These are phyloP conservation scores for Penicillium lagena DNA, from an alignment of 495 filamentous ascomycete genomes.

Conservation along the genomic window DNA sequence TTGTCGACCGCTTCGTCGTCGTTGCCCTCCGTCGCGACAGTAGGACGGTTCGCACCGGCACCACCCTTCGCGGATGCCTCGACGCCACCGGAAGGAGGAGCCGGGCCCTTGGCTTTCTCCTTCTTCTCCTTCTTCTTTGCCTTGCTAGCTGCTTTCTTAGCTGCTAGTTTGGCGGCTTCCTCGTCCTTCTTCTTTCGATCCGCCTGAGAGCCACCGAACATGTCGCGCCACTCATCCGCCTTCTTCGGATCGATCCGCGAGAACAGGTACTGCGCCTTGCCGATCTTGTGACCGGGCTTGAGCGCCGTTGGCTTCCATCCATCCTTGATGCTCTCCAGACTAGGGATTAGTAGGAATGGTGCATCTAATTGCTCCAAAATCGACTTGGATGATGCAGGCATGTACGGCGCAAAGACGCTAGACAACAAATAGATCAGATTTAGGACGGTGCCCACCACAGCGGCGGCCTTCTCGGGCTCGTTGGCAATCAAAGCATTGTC, in stretches of 20 bases:
- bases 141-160: conserved; percentile 50
- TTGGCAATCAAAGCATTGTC: conserved; percentile 74
- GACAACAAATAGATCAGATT: conserved; percentile 79
- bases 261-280: conserved; percentile 78
- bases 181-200: conserved; percentile 57
- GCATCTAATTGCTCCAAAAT: conserved; percentile 71
- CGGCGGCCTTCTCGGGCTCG: conserved; percentile 64
- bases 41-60: conserved; percentile 20
- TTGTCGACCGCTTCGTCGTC: conserved; percentile 29
- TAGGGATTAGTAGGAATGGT: conserved; percentile 58
- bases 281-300: conserved; percentile 71
- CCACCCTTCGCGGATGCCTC: conserved; percentile 33
- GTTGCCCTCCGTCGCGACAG: conserved; percentile 15
- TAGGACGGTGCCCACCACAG: conserved; percentile 74
- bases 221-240: conserved; percentile 72
- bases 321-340: conserved; percentile 31
- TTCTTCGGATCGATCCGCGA: conserved; percentile 76
- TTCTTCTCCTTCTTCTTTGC: conserved; percentile 56
- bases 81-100: conserved; percentile 17
- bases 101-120: conserved; percentile 27
- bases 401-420: conserved; percentile 70
- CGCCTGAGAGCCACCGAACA: conserved; percentile 72
- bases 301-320: conserved; percentile 56
- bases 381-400: conserved; percentile 69
- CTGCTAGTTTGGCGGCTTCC: conserved; percentile 51